Conservation (phyloP, 2,329 filamentous ascomycete genomes). For the Drechslerella coelobrocha region DNA sequence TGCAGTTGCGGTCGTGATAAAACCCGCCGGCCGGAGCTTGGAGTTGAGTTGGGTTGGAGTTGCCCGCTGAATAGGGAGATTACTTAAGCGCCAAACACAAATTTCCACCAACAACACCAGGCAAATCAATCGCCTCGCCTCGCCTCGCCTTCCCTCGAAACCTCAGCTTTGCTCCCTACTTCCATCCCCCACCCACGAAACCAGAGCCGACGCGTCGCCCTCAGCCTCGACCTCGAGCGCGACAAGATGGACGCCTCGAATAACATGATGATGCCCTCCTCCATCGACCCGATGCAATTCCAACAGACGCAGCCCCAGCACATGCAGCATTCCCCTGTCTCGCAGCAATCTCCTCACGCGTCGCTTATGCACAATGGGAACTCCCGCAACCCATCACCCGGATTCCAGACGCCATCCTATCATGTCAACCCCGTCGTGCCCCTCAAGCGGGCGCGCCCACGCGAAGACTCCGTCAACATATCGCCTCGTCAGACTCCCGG, state of each 20-base stretch:
- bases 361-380: constrained; percentile 79
- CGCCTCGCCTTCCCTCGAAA: background rate
- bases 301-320: constrained; percentile 32
- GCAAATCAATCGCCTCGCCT: background rate
- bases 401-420: constrained; percentile 78
- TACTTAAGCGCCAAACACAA: background rate
- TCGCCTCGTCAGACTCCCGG: constrained; percentile 78
- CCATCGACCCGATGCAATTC: constrained; percentile 63
- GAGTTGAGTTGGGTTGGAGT: background rate
- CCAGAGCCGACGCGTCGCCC: constrained; percentile 22
- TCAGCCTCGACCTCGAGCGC: background rate
- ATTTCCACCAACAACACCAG: background rate
- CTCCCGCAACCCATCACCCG: constrained; percentile 81
- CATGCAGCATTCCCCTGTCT: constrained; percentile 39
- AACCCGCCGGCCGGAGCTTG: background rate
- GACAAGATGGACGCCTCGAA: constrained; percentile 34
- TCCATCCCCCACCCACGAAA: background rate
- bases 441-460: constrained; percentile 81
- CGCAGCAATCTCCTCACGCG: constrained; percentile 55
- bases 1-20: constrained; percentile 11
- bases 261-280: constrained; percentile 67
- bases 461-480: constrained; percentile 82
- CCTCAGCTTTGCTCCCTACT: background rate
- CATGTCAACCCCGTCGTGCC: constrained; percentile 86
- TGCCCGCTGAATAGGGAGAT: background rate